Percentiles rank a stretch among this genome's conserved stretches.
These are phyloP conservation scores for Pythium monospermum DNA, from an alignment of 352 stramenopile species.

Conservation along the genomic window DNA sequence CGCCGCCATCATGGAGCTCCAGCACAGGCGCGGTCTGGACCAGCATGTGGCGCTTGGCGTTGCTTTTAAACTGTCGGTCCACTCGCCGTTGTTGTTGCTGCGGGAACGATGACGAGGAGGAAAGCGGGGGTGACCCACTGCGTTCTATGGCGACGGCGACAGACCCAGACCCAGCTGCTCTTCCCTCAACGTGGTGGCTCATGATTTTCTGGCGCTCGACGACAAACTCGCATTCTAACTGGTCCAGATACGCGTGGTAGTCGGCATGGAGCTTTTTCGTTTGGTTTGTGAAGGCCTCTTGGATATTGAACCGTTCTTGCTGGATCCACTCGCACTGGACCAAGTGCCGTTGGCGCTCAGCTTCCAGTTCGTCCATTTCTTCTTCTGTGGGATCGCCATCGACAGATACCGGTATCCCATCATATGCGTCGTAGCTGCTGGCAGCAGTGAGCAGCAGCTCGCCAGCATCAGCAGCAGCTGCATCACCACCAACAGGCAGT, in stretches of 20 bases:
- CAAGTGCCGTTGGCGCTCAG: constrained; percentile 22
- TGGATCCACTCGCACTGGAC: constrained; percentile 43
- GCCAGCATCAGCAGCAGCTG: too few relatives aligned
- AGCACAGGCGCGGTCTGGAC: constrained; percentile 28
- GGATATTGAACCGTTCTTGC: constrained; percentile 65
- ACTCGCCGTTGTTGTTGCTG: constrained; percentile 5
- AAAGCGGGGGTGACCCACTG: too few relatives aligned
- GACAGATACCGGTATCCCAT: too few relatives aligned
- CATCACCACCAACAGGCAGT: neutral
- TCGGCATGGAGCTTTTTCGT: constrained; percentile 47
- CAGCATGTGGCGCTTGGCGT: constrained; percentile 29
- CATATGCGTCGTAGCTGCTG: too few relatives aligned
- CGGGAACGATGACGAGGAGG: too few relatives aligned
- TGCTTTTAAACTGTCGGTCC: constrained; percentile 31
- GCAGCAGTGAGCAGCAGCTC: too few relatives aligned
- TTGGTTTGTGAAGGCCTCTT: constrained; percentile 64
- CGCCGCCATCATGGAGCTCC: constrained; percentile 3
- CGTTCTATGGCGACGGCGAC: too few relatives aligned
- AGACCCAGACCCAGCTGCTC: too few relatives aligned
- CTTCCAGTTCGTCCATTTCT: constrained; percentile 15
- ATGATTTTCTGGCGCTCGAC: constrained; percentile 33
- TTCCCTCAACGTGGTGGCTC: too few relatives aligned
- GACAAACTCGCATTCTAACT: constrained; percentile 35
- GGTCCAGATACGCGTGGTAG: constrained; percentile 33
- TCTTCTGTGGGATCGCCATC: too few relatives aligned